Evolutionary conservation across 2,329 filamentous ascomycete species (phyloP), one percentile per base, ranked within the genome.

Genomic region (Davidsoniella neocaledoniae): DNA sequence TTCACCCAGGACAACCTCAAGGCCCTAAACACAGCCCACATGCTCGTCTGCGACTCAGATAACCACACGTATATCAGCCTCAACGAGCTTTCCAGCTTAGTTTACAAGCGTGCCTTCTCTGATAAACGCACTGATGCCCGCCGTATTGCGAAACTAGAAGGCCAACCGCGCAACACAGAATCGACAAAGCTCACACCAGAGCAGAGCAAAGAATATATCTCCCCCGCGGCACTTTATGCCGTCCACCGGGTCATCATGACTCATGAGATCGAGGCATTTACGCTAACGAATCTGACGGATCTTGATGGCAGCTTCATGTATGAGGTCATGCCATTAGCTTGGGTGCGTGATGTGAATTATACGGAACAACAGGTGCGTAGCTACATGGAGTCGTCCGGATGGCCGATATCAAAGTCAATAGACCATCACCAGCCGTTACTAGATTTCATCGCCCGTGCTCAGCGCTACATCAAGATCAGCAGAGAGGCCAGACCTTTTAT

Each of bases 161-260:
- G 44, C 12, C 44, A n/a, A 6, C 33, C 16, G 12, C 38, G 44
- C 44, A 37, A 21, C 44, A 21, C 17, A 6, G 21, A 19, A 46
- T 46, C 26, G 26, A 9, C 10, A 10, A 25, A 43, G 42, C 12
- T n/a, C 33, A 49, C 26, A 7, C 39, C 37, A 9, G 44, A 51
- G 19, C 16, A 36, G 12, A 29, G 14, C 6, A 39, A 25, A 40
- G 46, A 19, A 6, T 33, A 21, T 45, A 61, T 8, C 71, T 71
- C 48, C 0, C 55, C 69, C 1, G 58, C 68, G 25, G 70, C 72
- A 7, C 63, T 86, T 4, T 83, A 86, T 57, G 83, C 84, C 3
- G 76, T 87, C 5, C 80, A 86, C 56, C 74, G 74, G 50, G 73
- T 79, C 7, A 60, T 90, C 6, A 61, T 71, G 21, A 67, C 71